Evolutionary conservation across 73 alveolate genomes (phyloP).

Genomic region (Paramecium pentaurelia): DNA sequence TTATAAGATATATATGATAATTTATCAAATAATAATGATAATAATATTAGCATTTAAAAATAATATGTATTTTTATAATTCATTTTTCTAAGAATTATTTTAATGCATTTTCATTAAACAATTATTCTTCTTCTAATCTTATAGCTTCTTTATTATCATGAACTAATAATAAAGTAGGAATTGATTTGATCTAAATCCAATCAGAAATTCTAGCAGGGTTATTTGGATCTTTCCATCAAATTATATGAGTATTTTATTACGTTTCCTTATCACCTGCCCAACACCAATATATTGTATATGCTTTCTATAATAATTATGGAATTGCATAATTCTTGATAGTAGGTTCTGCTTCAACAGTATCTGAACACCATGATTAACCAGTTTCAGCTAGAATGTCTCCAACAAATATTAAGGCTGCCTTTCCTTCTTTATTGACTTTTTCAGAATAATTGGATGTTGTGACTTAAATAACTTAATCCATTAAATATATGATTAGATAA

Average conservation of each 20-base stretch:
- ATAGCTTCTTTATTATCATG: background rate
- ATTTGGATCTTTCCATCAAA: background rate
- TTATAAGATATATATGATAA: too few relatives aligned
- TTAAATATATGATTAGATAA: background rate
- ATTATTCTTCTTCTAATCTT: background rate
- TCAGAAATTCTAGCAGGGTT: slow-evolving; percentile 8
- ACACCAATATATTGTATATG: background rate
- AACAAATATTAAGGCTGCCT: slow-evolving; percentile 5
- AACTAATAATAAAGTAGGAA: background rate
- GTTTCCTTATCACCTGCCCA: background rate
- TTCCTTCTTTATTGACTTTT: background rate
- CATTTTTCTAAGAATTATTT: background rate
- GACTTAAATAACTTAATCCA: background rate
- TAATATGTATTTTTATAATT: background rate
- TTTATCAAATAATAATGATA: too few relatives aligned
- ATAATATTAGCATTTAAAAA: too few relatives aligned
- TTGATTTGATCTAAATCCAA: background rate
- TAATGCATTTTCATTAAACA: background rate
- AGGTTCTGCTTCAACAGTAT: background rate
- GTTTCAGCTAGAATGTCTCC: background rate
- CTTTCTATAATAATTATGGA: background rate
- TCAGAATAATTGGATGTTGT: background rate
- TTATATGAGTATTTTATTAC: background rate
- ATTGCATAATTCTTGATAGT: background rate
- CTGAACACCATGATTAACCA: slow-evolving; percentile 3